These are phyloP conservation scores for Cutaneotrichosporon mucoides DNA, from an alignment of 1,284 basidiomycete species.

Conservation along the genomic window DNA sequence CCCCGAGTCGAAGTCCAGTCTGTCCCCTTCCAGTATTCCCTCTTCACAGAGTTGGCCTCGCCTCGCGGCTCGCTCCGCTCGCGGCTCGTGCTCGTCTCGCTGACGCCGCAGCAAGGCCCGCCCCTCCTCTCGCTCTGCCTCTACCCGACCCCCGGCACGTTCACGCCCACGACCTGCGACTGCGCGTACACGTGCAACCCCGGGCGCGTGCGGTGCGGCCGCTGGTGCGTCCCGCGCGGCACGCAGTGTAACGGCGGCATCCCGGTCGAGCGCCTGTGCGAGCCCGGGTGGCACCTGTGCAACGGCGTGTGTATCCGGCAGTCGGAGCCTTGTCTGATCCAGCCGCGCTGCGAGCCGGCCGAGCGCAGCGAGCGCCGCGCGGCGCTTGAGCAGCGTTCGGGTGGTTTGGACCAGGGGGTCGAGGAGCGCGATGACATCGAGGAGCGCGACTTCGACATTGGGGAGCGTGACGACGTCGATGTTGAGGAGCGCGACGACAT, in stretches of 20 bases:
- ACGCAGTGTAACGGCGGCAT: slow-evolving; percentile 3
- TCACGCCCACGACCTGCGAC: not conserved
- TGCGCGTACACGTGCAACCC: not conserved
- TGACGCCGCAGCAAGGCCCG: not conserved
- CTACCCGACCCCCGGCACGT: not conserved
- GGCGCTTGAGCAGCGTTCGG: too few species aligned
- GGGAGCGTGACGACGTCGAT: not conserved
- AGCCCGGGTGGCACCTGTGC: not conserved
- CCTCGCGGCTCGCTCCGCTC: too few species aligned
- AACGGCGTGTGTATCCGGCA: not conserved
- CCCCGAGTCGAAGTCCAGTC: too few species aligned
- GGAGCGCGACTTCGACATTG: too few species aligned
- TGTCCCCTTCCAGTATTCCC: too few species aligned
- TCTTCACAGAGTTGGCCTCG: too few species aligned
- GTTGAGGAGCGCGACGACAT: not conserved
- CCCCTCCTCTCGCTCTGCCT: not conserved
- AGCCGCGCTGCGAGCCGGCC: not conserved
- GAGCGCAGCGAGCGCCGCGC: too few species aligned
- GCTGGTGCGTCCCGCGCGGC: not conserved
- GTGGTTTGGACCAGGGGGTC: too few species aligned
- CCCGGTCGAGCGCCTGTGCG: not conserved
- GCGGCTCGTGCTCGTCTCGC: not conserved
- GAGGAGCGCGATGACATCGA: too few species aligned
- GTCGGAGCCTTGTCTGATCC: not conserved
- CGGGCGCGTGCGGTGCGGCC: not conserved